A percentile compares a stretch with the other conserved stretches of the same genome.
These are phyloP conservation scores for Fusarium multiceps DNA, from an alignment of 2,329 filamentous ascomycete species.

Conservation along the genomic window DNA sequence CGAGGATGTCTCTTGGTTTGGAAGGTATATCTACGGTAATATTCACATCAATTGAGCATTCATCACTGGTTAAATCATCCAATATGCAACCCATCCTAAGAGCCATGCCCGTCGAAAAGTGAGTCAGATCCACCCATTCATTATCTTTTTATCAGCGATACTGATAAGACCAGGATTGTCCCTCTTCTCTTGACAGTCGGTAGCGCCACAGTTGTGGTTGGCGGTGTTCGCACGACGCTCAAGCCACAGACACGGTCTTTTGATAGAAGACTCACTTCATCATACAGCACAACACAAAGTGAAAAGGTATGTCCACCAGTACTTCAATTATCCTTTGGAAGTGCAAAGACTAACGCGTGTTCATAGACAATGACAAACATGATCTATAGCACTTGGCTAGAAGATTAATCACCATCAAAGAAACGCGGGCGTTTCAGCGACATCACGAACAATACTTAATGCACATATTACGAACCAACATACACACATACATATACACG, in stretches of 20 bases:
- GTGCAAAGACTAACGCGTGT: no score
- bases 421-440: not conserved
- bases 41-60: not conserved
- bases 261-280: slow-evolving; percentile 41
- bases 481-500: not conserved
- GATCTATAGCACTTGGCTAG: slow-evolving; percentile 26
- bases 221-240: slow-evolving; percentile 34
- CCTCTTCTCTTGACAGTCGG: slow-evolving; percentile 40
- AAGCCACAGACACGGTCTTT: slow-evolving; percentile 26
- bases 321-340: no score
- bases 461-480: not conserved
- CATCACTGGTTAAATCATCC: not conserved
- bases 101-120: slow-evolving; percentile 33
- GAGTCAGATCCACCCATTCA: not conserved
- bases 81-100: slow-evolving; percentile 9
- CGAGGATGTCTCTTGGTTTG: no score
- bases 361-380: slow-evolving; percentile 3
- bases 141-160: no score
- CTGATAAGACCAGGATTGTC: slow-evolving; percentile 25
- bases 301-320: slow-evolving; percentile 21
- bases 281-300: slow-evolving; percentile 40
- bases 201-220: slow-evolving; percentile 32
- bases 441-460: not conserved
- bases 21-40: not conserved
- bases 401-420: not conserved